Evolutionary conservation across 306 rosid genomes (phyloP), one percentile per base, ranked within the genome.

Genomic region (Malus sieversii): DNA sequence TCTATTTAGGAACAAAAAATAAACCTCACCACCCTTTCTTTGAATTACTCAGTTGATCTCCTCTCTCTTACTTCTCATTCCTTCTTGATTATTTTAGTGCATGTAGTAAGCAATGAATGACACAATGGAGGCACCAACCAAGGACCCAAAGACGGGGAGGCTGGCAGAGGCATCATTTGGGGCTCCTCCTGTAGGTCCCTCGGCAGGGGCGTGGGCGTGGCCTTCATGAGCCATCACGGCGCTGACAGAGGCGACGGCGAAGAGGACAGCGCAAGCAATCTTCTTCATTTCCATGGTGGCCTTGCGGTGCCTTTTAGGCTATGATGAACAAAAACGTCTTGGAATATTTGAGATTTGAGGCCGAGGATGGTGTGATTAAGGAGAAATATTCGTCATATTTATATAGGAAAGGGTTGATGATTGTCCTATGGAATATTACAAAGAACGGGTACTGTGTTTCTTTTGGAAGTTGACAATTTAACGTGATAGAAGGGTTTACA

Each of bases 241-340:
- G 22, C 82, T 89, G 58, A 89, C 52, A 8, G 78, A 68, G 64
- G 88, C 84, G 0, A 82, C 84, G 1, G 74, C 82, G 16, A 85
- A 70, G 77, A 89, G 44, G 18, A 87, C 10, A 13, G 73, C 84
- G 38, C 79, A 85, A 15, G 84, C 85, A 7, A 83, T 78, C 81
- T 85, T 86, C 85, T 83, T 85, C 88, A 85, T 83, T 80, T 87
- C 88, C 91, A 85, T 35, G 48, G 25, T 65, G 70, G 15, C 15
- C 46, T 65, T 65, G 1, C 40, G 25, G 46, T 65, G 9, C 18
- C 1, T 65, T 33, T 4, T 10, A 10, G 16, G 70, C 48, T 9
- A n/a, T 15, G 68, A 63, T 16, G 12, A 3, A 14, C 2, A 23
- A 33, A 35, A 65, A 29, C 13, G 40, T 25, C 15, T 25, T 60